A percentile compares a stretch with the other conserved stretches of the same genome.
Conservation (phyloP, 495 filamentous ascomycete species). For the Penicillium pulvis region DNA sequence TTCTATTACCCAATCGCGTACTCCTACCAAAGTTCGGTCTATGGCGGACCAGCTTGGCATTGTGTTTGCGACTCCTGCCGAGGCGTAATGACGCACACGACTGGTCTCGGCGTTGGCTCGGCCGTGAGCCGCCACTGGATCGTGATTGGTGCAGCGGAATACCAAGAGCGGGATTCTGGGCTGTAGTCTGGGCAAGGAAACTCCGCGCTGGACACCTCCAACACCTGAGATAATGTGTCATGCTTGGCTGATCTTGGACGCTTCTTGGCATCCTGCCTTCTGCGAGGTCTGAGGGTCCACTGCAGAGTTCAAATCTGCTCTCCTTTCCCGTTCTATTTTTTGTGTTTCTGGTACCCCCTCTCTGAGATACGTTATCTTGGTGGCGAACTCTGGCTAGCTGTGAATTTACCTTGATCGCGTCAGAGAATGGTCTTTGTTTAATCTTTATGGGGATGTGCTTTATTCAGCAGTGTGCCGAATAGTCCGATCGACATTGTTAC, state of each 20-base stretch:
- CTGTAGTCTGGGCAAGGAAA: constrained; percentile 16
- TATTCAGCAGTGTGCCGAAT: background rate
- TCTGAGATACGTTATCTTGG: background rate
- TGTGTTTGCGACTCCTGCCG: constrained; percentile 1
- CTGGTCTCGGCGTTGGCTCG: constrained; percentile 27
- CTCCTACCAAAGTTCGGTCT: constrained; percentile 12
- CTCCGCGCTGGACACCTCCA: constrained; percentile 20
- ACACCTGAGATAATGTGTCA: constrained; percentile 18
- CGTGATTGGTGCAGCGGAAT: constrained; percentile 27
- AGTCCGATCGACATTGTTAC: background rate
- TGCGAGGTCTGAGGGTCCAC: constrained; percentile 29
- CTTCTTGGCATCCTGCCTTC: constrained; percentile 31
- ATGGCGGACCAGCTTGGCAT: constrained; percentile 24
- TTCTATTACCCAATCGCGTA: constrained; percentile 13
- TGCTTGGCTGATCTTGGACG: constrained; percentile 27
- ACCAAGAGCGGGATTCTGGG: constrained; percentile 41
- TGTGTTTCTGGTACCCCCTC: background rate
- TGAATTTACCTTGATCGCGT: background rate
- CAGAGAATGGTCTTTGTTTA: background rate
- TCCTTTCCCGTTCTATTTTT: constrained; percentile 5
- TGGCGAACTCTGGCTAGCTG: background rate
- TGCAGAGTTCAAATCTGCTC: constrained; percentile 31
- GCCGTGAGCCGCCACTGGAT: constrained; percentile 13
- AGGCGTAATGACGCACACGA: constrained; percentile 34
- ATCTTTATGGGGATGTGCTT: background rate